Percentiles rank a stretch among this genome's conserved stretches.
phyloP scores from a whole-genome alignment of 192 early-diverging fungal species.

The Gamsiella multidivaricata region DNA sequence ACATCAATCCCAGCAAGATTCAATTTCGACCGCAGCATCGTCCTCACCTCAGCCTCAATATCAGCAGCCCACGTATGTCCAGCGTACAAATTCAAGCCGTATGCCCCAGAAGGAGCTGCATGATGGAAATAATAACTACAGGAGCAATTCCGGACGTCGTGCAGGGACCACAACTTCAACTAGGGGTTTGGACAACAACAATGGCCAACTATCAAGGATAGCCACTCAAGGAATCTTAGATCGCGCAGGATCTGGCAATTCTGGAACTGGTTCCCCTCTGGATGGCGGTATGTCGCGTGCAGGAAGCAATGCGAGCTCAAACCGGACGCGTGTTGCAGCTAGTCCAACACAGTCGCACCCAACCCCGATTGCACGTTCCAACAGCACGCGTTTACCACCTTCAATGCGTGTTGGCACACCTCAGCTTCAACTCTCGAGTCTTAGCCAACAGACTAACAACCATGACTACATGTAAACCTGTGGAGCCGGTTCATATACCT shows the following conservation, averaged over 20 bases:
- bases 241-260: constrained; percentile 24
- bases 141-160: constrained; percentile 36
- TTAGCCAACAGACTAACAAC: constrained; percentile 37
- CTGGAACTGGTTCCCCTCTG: constrained; percentile 9
- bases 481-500: too few species aligned
- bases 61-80: constrained; percentile 18
- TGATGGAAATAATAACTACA: constrained; percentile 27
- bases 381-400: constrained; percentile 38
- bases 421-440: constrained; percentile 14
- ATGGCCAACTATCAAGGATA: constrained; percentile 23
- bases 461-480: constrained; percentile 32
- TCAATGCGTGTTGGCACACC: constrained; percentile 27
- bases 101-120: constrained; percentile 34
- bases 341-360: constrained; percentile 39
- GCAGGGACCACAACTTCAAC: constrained; percentile 1
- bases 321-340: constrained; percentile 14
- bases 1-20: not conserved
- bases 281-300: constrained; percentile 11
- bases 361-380: constrained; percentile 41
- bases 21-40: not conserved
- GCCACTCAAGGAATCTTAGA: constrained; percentile 23
- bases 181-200: not conserved
- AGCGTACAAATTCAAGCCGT: constrained; percentile 28
- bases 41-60: constrained; percentile 19
- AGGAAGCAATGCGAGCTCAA: constrained; percentile 29